A percentile compares a stretch with the other conserved stretches of the same genome.
Evolutionary conservation across 768 basidiomycete genomes (phyloP).

Genomic region (Russula vinacea): DNA sequence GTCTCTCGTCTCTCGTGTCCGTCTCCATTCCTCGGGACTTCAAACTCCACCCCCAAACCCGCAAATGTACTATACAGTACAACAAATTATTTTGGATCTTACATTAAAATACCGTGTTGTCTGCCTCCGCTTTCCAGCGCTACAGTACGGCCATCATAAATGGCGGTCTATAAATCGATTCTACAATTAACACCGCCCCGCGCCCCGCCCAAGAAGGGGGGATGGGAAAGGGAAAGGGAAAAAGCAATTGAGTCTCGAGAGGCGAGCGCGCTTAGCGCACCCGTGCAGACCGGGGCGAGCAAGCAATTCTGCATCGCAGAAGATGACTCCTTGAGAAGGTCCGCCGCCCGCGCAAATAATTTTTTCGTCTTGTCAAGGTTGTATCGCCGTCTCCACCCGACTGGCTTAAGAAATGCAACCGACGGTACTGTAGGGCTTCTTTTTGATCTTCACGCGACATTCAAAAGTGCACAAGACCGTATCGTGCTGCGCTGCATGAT

Average conservation of each 20-base stretch:
- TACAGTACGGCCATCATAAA: background rate
- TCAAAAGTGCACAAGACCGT: background rate
- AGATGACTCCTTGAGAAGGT: slow-evolving; percentile 1
- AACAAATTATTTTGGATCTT: background rate
- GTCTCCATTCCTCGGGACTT: slow-evolving; percentile 21
- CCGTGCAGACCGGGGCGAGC: background rate
- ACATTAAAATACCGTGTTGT: no score
- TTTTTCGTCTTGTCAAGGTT: slow-evolving; percentile 8
- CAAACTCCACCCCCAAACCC: background rate
- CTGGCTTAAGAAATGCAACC: background rate
- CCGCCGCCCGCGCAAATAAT: background rate
- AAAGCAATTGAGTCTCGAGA: background rate
- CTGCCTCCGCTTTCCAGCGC: background rate
- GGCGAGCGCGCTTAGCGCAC: background rate
- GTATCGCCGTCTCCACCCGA: slow-evolving; percentile 20
- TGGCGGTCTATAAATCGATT: background rate
- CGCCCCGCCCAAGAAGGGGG: background rate
- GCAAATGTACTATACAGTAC: no score
- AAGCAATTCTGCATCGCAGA: slow-evolving; percentile 9
- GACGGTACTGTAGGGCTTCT: background rate
- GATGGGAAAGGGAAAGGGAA: slow-evolving; percentile 1
- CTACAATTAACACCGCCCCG: background rate
- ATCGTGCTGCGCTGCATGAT: no score
- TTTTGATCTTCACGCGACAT: slow-evolving; percentile 18
- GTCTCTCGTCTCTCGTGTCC: background rate